Percentiles rank a stretch among this genome's conserved stretches.
Conservation (phyloP, 139 green algal species). For the Chlamydomonas incerta region DNA sequence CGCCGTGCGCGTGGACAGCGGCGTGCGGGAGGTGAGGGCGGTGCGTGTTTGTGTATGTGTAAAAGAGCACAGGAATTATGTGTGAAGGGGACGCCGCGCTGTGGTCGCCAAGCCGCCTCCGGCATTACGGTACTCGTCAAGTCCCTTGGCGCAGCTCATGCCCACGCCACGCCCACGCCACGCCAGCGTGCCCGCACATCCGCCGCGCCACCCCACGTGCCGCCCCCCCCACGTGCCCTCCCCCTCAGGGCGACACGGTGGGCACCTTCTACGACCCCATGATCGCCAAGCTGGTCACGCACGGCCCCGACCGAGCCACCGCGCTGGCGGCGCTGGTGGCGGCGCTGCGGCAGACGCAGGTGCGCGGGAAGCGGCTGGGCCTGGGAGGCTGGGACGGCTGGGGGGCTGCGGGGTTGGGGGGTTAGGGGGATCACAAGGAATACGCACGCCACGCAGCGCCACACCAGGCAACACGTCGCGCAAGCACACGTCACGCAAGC, state of each 20-base stretch:
- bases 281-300: conserved; percentile 91
- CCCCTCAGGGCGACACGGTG: conserved; percentile 46
- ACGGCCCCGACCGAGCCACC: neutral
- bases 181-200: neutral
- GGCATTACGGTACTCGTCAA: no score
- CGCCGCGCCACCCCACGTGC: neutral
- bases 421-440: no score
- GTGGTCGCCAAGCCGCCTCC: no score
- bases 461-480: no score
- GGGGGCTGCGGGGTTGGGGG: neutral
- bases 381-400: no score
- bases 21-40: conserved; percentile 65
- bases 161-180: no score
- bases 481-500: no score
- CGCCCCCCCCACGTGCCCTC: neutral
- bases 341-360: conserved; percentile 61
- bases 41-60: neutral
- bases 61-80: no score
- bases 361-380: neutral
- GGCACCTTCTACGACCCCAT: conserved; percentile 90
- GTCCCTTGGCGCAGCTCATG: no score
- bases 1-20: conserved; percentile 77
- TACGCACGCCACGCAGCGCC: no score
- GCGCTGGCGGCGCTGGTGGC: conserved; percentile 54
- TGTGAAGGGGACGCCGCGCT: no score